Conservation (phyloP, 805 yeast genomes). For the Monosporozyma aquatica region DNA sequence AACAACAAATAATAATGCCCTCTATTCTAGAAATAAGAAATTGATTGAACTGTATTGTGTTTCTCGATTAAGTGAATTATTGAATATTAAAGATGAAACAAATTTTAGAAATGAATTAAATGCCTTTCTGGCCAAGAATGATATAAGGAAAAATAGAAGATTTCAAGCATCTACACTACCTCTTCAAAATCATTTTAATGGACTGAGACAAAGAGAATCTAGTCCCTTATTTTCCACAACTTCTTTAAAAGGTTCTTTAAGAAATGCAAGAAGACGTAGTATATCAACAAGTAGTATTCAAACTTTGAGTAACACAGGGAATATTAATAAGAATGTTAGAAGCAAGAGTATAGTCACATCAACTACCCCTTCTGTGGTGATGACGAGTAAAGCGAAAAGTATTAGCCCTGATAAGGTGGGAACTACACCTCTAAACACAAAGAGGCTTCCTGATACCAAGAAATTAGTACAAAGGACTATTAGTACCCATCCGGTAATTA, state of each 20-base stretch:
- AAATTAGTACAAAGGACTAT: not conserved
- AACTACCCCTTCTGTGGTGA: not conserved
- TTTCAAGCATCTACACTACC: slow-evolving; percentile 31
- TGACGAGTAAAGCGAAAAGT: not conserved
- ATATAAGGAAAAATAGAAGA: slow-evolving; percentile 38
- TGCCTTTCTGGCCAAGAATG: slow-evolving; percentile 45
- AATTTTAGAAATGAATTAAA: slow-evolving; percentile 32
- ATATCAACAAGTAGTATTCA: slow-evolving; percentile 4
- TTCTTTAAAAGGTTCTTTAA: not conserved
- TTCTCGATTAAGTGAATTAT: slow-evolving; percentile 40
- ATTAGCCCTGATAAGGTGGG: slow-evolving; percentile 1
- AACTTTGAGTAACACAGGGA: not conserved
- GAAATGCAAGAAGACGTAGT: slow-evolving; percentile 2
- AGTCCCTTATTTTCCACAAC: not conserved
- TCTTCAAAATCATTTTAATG: slow-evolving; percentile 2
- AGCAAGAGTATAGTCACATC: slow-evolving; percentile 1
- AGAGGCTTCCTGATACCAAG: not conserved
- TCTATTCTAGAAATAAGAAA: slow-evolving; percentile 45
- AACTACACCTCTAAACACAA: not conserved
- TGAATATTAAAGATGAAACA: slow-evolving; percentile 34
- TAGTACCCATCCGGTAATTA: not conserved
- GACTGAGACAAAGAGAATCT: not conserved
- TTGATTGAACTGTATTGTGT: slow-evolving; percentile 55
- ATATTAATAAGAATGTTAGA: not conserved
- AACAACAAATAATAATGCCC: slow-evolving; percentile 26